A percentile compares a stretch with the other conserved stretches of the same genome.
These are phyloP conservation scores for Ceratobasidium sp. DNA, from an alignment of 1,284 basidiomycete genomes.

Conservation along the genomic window DNA sequence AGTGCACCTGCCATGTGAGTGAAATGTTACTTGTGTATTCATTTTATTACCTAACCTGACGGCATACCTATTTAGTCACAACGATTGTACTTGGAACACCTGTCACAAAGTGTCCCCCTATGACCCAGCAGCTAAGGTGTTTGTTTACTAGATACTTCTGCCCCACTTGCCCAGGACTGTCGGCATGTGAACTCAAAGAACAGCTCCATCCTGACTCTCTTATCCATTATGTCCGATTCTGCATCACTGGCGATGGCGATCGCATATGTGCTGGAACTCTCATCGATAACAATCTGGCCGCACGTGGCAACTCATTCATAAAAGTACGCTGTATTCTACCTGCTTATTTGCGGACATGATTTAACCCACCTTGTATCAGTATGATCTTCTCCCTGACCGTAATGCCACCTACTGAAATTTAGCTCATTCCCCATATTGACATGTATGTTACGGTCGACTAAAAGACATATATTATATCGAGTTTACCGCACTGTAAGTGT, in stretches of 20 bases:
- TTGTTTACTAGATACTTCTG: constrained; percentile 2
- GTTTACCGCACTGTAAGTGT: background rate
- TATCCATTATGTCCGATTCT: background rate
- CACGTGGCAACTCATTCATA: constrained; percentile 1
- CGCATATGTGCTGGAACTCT: background rate
- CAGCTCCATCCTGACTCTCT: background rate
- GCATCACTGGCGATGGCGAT: constrained; percentile 11
- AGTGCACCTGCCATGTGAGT: background rate
- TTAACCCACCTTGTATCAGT: background rate
- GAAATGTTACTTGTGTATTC: background rate
- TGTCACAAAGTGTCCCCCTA: no score
- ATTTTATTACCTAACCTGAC: background rate
- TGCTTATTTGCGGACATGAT: background rate
- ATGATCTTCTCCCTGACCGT: background rate
- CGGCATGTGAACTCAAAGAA: background rate
- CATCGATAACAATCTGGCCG: background rate
- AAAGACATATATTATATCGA: constrained; percentile 2
- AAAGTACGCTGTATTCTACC: background rate
- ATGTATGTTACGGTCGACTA: background rate
- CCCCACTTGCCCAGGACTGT: background rate
- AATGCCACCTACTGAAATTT: background rate
- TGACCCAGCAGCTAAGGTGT: background rate
- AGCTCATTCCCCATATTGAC: background rate
- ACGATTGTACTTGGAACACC: background rate
- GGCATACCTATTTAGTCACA: background rate